Evolutionary conservation across 2,329 filamentous ascomycete genomes (phyloP).

Genomic region (Apiospora saccharicola): DNA sequence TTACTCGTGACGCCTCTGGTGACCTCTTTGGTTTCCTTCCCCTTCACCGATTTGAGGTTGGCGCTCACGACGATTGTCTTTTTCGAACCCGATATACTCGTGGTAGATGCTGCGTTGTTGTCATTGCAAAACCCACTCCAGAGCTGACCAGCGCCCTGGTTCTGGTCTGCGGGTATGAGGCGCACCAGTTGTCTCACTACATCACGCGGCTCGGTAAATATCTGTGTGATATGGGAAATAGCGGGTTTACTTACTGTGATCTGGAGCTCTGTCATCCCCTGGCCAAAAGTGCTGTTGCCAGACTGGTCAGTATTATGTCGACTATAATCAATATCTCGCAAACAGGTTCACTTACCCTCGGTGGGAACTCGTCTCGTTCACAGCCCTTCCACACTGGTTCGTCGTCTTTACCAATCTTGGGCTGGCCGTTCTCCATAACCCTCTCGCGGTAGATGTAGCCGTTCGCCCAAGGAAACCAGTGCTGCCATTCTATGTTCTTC

Average conservation of each 20-base stretch:
- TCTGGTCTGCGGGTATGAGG: too few relatives aligned
- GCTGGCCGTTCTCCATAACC: too few relatives aligned
- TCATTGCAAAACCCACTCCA: too few relatives aligned
- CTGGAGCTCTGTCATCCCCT: slow-evolving; percentile 19
- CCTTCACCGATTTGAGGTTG: slow-evolving; percentile 23
- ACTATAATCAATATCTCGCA: too few relatives aligned
- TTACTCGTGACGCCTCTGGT: neutral
- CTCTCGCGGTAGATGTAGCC: slow-evolving; percentile 23
- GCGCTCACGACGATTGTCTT: slow-evolving; percentile 23
- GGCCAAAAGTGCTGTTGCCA: slow-evolving; percentile 21
- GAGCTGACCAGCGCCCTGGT: too few relatives aligned
- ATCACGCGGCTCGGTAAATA: too few relatives aligned
- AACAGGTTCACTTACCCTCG: neutral
- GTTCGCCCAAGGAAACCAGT: slow-evolving; percentile 26
- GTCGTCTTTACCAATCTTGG: too few relatives aligned
- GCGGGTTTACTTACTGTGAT: neutral
- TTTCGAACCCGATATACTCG: too few relatives aligned
- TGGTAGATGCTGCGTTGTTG: neutral
- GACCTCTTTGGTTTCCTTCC: slow-evolving; percentile 4
- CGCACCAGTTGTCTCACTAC: too few relatives aligned
- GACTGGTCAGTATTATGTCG: too few relatives aligned
- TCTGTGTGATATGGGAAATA: too few relatives aligned
- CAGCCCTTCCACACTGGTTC: neutral
- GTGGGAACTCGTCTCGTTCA: slow-evolving; percentile 25
- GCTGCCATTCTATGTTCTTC: too few relatives aligned